Conservation (phyloP, 148 eudicot genomes). For the Nyssa sinensis region DNA sequence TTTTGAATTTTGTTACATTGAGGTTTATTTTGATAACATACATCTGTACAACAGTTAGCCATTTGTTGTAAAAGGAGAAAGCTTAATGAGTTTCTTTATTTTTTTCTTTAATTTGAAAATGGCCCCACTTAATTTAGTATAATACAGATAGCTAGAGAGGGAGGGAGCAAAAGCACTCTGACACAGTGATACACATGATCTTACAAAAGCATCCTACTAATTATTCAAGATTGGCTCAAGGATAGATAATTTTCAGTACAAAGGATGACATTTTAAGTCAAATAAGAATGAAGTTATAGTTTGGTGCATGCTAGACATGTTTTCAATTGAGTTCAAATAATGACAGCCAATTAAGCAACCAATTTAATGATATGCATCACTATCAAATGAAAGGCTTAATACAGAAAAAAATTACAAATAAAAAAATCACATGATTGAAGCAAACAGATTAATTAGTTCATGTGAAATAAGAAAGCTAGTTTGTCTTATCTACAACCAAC, state of each 20-base stretch:
- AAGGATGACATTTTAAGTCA: neutral
- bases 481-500: slow-evolving; percentile 13
- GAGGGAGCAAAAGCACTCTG: neutral
- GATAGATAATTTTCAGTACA: neutral
- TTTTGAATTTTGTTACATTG: too few species aligned
- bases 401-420: neutral
- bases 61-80: too few species aligned
- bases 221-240: neutral
- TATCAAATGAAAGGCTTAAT: too few species aligned
- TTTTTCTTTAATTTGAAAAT: too few species aligned
- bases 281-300: neutral
- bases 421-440: neutral
- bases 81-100: too few species aligned
- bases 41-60: too few species aligned
- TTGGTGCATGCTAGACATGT: neutral
- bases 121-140: too few species aligned
- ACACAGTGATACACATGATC: too few species aligned
- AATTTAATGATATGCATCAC: neutral
- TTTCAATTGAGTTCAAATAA: slow-evolving; percentile 7
- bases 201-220: neutral
- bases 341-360: neutral
- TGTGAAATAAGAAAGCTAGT: neutral
- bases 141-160: too few species aligned
- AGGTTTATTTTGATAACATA: too few species aligned
- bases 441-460: neutral